Conservation (phyloP, 1,139 yeast species). For the Arxiozyma slooffiae region DNA sequence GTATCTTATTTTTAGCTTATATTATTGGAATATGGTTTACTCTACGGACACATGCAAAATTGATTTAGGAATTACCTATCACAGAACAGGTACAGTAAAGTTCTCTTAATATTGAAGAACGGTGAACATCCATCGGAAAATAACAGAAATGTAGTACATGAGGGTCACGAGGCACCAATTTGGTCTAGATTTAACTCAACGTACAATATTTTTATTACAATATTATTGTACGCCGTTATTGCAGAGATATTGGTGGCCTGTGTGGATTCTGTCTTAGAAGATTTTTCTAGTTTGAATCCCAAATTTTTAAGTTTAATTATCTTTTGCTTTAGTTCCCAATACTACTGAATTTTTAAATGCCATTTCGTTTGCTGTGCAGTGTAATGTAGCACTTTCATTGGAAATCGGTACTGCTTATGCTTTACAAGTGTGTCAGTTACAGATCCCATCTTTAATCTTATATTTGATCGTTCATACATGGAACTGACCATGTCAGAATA, state of each 20-base stretch:
- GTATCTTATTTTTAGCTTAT: conserved; percentile 73
- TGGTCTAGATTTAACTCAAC: conserved; percentile 88
- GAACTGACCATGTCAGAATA: conserved; percentile 30
- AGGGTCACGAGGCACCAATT: conserved; percentile 92
- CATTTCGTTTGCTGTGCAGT: conserved; percentile 90
- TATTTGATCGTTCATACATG: conserved; percentile 47
- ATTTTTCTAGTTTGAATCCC: conserved; percentile 64
- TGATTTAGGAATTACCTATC: conserved; percentile 80
- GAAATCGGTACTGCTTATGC: conserved; percentile 98
- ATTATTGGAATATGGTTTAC: conserved; percentile 90
- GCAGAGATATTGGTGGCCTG: conserved; percentile 93
- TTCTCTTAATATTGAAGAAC: conserved; percentile 4
- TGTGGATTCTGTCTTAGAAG: conserved; percentile 76
- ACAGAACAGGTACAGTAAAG: conserved; percentile 15
- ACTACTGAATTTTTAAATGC: conserved; percentile 96
- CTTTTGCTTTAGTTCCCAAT: conserved; percentile 91
- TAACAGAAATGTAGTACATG: background rate
- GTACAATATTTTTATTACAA: conserved; percentile 74
- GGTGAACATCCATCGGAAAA: background rate
- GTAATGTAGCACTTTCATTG: conserved; percentile 92
- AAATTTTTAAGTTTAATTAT: conserved; percentile 88
- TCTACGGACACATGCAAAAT: conserved; percentile 87
- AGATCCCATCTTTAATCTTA: conserved; percentile 81
- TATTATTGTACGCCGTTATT: conserved; percentile 78
- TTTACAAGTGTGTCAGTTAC: conserved; percentile 87